Evolutionary conservation across 169 alveolate species (phyloP), one percentile per base, ranked within the genome.

Genomic region (Plasmodium adleri): DNA sequence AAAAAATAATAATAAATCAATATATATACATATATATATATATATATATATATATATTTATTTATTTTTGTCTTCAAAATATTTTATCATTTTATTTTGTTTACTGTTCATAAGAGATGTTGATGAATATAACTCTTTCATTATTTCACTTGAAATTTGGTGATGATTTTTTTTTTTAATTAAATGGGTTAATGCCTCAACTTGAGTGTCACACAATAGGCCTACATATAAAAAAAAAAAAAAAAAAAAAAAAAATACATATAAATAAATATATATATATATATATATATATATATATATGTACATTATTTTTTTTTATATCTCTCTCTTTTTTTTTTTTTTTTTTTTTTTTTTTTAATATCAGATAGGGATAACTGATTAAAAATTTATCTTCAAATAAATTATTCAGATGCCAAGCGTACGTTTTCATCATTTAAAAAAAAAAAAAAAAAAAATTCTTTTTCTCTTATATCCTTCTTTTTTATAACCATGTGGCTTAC

Each of bases 341-440:
- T 0, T 28, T 28, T 28, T 1, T 28, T 66, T 32, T 75, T 63
- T 76, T 22, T 76, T 62, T 70, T 45, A 17, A 17, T 76, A 70
- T 76, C 88, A 76, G 88, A 76, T 76, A 76, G 88, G 88, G 88
- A 76, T 76, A 76, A 76, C 88, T 76, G 88, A 64, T 76, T 76
- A 76, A 76, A 63, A 74, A 47, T 22, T 63, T 76, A 76, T 76
- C 88, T 76, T 76, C 88, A 76, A 76, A 76, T 50, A 47, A 63
- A 28, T 76, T 76, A 24, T 76, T 76, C 88, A 76, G 88, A 76
- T 76, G 88, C 88, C 88, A 76, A 76, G 88, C 88, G 88, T 76
- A 63, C 52, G 75, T 15, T 76, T 62, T 76, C 88, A 76, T 76
- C 88, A 76, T 76, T 67, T 63, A 56, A 58, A 67, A 45, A 17